phyloP scores from a whole-genome alignment of 1,139 yeast genomes.

The Scheffersomyces lignicola region DNA sequence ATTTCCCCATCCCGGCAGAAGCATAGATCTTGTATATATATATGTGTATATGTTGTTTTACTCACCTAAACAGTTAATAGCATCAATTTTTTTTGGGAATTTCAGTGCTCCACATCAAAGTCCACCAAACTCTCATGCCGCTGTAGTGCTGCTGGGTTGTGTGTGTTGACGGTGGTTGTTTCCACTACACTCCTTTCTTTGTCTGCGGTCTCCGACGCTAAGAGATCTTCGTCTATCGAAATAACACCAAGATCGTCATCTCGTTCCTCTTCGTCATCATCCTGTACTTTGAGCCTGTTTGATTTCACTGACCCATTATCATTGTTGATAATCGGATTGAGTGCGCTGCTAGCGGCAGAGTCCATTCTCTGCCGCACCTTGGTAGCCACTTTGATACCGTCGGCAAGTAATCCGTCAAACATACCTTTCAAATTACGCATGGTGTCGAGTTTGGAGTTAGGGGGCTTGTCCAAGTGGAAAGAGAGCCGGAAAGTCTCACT shows the following conservation, averaged over 20 bases:
- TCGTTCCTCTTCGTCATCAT: slow-evolving; percentile 27
- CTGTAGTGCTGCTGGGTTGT: too few species aligned
- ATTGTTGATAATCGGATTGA: slow-evolving; percentile 13
- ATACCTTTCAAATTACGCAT: slow-evolving; percentile 76
- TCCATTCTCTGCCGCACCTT: slow-evolving; percentile 88
- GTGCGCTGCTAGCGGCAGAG: slow-evolving; percentile 45
- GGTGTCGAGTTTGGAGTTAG: slow-evolving; percentile 45
- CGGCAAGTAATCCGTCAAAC: slow-evolving; percentile 89
- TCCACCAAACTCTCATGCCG: too few species aligned
- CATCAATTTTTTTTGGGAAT: too few species aligned
- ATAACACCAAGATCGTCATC: slow-evolving; percentile 52
- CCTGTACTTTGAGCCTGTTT: slow-evolving; percentile 14
- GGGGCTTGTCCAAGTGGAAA: slow-evolving; percentile 63
- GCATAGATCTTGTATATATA: neutral
- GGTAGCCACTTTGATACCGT: slow-evolving; percentile 86
- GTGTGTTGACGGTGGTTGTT: too few species aligned
- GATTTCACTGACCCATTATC: slow-evolving; percentile 31
- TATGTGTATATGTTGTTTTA: too few species aligned
- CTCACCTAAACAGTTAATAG: too few species aligned
- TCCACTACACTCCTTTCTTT: too few species aligned
- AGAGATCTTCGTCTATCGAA: slow-evolving; percentile 46
- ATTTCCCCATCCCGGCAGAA: slow-evolving; percentile 2
- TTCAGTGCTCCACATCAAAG: too few species aligned
- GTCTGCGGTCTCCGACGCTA: too few species aligned
- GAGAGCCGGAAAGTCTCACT: slow-evolving; percentile 64